Conservation (phyloP, 306 rosid species). For the Quercus gilva region DNA sequence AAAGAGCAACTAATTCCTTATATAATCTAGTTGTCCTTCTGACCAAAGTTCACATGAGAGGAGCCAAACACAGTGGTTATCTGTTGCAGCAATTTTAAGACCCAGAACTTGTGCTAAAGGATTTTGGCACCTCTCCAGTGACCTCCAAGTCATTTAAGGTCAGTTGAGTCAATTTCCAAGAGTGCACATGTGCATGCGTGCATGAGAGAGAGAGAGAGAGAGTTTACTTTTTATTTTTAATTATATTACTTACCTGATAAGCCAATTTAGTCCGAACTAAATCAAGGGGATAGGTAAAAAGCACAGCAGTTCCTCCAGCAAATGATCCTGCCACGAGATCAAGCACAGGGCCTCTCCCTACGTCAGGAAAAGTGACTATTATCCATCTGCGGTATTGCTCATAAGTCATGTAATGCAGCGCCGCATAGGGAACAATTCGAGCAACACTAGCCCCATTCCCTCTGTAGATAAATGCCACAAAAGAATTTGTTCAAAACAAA, state of each 20-base stretch:
- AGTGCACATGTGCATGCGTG: too few relatives aligned
- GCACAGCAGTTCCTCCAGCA: conserved; percentile 90
- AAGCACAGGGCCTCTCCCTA: conserved; percentile 76
- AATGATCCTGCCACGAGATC: conserved; percentile 97
- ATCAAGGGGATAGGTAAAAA: conserved; percentile 92
- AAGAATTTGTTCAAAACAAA: neutral
- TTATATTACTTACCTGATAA: conserved; percentile 62
- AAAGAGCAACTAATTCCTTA: conserved; percentile 2
- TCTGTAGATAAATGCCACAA: conserved; percentile 39
- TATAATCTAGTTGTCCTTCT: neutral
- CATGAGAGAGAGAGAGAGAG: too few relatives aligned
- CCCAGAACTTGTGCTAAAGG: neutral
- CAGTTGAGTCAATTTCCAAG: too few relatives aligned
- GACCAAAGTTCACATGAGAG: neutral
- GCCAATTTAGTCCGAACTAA: conserved; percentile 88
- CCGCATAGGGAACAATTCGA: conserved; percentile 94
- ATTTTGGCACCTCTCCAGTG: neutral
- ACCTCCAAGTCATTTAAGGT: neutral
- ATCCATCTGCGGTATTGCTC: conserved; percentile 94
- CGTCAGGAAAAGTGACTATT: conserved; percentile 62
- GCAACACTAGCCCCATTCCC: conserved; percentile 99
- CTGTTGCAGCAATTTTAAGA: neutral
- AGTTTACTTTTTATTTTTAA: neutral
- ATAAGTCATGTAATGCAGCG: conserved; percentile 84
- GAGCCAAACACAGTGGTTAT: neutral